Evolutionary conservation across 108 stramenopile genomes (phyloP), one percentile per base, ranked within the genome.

Genomic region (Bacterosira constricta): DNA sequence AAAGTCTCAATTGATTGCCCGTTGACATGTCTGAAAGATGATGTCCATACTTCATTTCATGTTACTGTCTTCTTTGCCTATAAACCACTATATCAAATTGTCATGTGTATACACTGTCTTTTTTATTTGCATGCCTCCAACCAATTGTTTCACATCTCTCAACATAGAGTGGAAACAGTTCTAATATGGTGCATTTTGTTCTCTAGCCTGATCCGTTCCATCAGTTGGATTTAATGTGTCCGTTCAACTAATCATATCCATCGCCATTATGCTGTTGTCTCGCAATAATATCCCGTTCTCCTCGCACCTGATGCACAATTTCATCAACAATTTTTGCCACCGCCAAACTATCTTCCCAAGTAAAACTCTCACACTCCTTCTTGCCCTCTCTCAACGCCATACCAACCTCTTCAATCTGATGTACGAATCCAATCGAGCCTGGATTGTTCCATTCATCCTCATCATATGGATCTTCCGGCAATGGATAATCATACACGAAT

Each of bases 361-460:
- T 85, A 30, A 78, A 78, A 18, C 66, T 50, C 0, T 42, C 58
- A 45, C 80, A 81, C 36, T 85, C 71, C 36, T 6, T 79, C 31
- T 66, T 51, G 18, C 77, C 77, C 3, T 70, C 61, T 59, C 45
- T 61, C 37, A 85, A 49, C 0, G 80, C 80, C 15, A 78, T 57
- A 0, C 77, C 66, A 18, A 81, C 80, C 31, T 69, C 80, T 56
- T 74, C 11, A 35, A 81, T 79, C 32, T 85, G 71, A 67, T 81
- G 38, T 15, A 77, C 63, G 62, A 85, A 81, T 26, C 84, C 84
- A 49, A 81, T 82, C 2, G 72, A 74, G 0, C 77, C 71, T 21
- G 84, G 80, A 70, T 85, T 73, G 50, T 85, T 79, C 83, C 84
- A 85, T 23, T 20, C 63, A 9, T 71, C 56, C 4, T 34, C 34